Conservation (phyloP, 805 yeast genomes). For the Hyphopichia homilentoma region DNA sequence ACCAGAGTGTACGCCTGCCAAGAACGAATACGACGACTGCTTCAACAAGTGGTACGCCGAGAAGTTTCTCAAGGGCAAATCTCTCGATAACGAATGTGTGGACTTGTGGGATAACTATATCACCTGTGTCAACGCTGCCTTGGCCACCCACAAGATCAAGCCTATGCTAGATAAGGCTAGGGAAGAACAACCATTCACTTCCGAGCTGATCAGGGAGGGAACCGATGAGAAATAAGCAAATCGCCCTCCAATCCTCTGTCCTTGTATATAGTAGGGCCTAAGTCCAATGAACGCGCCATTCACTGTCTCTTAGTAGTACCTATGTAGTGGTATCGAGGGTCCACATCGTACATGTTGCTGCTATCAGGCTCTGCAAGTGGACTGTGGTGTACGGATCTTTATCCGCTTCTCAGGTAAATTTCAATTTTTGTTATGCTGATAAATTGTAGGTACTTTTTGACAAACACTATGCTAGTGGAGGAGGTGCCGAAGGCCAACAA, state of each 20-base stretch:
- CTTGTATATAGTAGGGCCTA: background rate
- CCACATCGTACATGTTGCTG: too few relatives aligned
- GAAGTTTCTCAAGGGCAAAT: slow-evolving; percentile 55
- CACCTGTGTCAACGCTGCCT: slow-evolving; percentile 73
- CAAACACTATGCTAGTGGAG: slow-evolving; percentile 35
- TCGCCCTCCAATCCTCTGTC: too few relatives aligned
- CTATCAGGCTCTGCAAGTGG: too few relatives aligned
- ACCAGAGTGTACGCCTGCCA: slow-evolving; percentile 89
- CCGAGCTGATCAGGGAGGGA: slow-evolving; percentile 26
- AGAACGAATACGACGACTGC: slow-evolving; percentile 85
- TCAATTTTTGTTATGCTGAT: too few relatives aligned
- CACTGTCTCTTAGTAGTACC: background rate
- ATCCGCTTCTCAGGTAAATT: too few relatives aligned
- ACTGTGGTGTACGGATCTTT: too few relatives aligned
- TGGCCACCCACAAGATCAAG: slow-evolving; percentile 71
- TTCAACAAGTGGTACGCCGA: slow-evolving; percentile 95
- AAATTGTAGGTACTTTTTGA: too few relatives aligned
- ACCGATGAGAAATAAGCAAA: slow-evolving; percentile 5
- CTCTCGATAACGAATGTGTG: slow-evolving; percentile 80
- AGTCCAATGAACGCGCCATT: background rate
- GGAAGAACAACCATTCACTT: slow-evolving; percentile 76
- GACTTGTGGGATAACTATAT: slow-evolving; percentile 86
- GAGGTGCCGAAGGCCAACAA: slow-evolving; percentile 35
- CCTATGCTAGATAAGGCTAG: slow-evolving; percentile 86
- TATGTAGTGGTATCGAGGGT: background rate